These are phyloP conservation scores for Cymbopogon citratus DNA, from an alignment of 176 grass and related monocot genomes.

Conservation along the genomic window DNA sequence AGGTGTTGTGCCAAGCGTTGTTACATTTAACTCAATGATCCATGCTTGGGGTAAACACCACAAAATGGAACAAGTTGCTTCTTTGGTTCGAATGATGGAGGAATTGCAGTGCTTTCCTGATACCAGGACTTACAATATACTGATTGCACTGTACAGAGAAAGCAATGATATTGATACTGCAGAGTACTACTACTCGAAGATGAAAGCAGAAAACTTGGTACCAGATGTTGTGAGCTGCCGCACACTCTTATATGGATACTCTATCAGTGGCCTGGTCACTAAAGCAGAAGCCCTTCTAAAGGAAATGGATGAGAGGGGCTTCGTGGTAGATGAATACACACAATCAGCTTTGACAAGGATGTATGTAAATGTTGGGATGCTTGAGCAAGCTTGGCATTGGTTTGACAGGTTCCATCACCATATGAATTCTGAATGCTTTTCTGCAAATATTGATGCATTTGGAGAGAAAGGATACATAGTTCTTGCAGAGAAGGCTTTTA, in stretches of 20 bases:
- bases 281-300: conserved; percentile 73
- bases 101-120: conserved; percentile 52
- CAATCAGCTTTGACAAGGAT: conserved; percentile 91
- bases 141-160: conserved; percentile 74
- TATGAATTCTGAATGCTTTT: conserved; percentile 68
- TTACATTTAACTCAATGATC: conserved; percentile 87
- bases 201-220: conserved; percentile 48
- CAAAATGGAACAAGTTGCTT: conserved; percentile 47
- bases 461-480: conserved; percentile 46
- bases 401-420: conserved; percentile 57
- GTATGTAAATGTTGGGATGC: conserved; percentile 68
- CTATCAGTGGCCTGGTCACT: conserved; percentile 48
- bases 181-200: conserved; percentile 59
- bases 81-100: conserved; percentile 55
- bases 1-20: conserved; percentile 54
- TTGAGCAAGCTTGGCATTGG: conserved; percentile 74
- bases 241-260: conserved; percentile 82
- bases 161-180: conserved; percentile 50
- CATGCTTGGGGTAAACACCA: conserved; percentile 54
- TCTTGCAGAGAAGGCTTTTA: conserved; percentile 78
- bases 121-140: conserved; percentile 72
- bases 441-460: conserved; percentile 87
- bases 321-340: conserved; percentile 82
- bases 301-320: conserved; percentile 53
- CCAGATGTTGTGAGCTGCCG: conserved; percentile 74